A percentile compares a stretch with the other conserved stretches of the same genome.
Conservation (phyloP, 2,329 filamentous ascomycete species). For the Nigrospora osmanthi region DNA sequence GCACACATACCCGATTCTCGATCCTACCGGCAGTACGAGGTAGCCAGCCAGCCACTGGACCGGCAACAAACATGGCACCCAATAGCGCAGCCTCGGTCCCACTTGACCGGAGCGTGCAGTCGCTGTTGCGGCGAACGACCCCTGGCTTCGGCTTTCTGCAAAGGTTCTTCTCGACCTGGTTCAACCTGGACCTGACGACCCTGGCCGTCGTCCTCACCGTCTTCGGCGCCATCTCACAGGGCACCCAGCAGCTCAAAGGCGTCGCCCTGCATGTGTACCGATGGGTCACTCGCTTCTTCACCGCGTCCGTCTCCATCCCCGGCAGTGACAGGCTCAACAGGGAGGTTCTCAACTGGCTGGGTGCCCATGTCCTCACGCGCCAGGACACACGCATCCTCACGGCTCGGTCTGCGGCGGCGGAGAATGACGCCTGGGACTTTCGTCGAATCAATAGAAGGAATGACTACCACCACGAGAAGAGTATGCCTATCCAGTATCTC, state of each 20-base stretch:
- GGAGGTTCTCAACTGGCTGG: conserved; percentile 29
- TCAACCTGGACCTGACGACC: conserved; percentile 24
- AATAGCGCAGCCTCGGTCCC: too few species aligned
- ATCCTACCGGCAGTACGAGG: too few species aligned
- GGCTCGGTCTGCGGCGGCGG: conserved; percentile 21
- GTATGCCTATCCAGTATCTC: conserved; percentile 26
- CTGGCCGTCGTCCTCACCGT: conserved; percentile 23
- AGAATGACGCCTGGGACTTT: conserved; percentile 23
- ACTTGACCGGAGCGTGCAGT: not conserved
- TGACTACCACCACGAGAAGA: conserved; percentile 22
- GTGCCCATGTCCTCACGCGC: conserved; percentile 22
- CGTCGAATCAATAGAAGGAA: conserved; percentile 19
- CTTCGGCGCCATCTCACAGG: conserved; percentile 23
- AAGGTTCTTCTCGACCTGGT: conserved; percentile 24
- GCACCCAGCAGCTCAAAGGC: conserved; percentile 18
- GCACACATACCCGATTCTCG: too few species aligned
- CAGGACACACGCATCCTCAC: conserved; percentile 24
- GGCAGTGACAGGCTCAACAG: conserved; percentile 27
- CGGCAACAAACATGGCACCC: too few species aligned
- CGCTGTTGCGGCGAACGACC: conserved; percentile 7
- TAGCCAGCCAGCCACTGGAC: too few species aligned
- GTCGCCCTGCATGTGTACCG: conserved; percentile 23
- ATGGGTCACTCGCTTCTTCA: conserved; percentile 27
- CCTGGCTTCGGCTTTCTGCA: conserved; percentile 20
- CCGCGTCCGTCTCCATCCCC: conserved; percentile 26